These are phyloP conservation scores for Cenococcum geophilum DNA, from an alignment of 495 filamentous ascomycete species.

Conservation along the genomic window DNA sequence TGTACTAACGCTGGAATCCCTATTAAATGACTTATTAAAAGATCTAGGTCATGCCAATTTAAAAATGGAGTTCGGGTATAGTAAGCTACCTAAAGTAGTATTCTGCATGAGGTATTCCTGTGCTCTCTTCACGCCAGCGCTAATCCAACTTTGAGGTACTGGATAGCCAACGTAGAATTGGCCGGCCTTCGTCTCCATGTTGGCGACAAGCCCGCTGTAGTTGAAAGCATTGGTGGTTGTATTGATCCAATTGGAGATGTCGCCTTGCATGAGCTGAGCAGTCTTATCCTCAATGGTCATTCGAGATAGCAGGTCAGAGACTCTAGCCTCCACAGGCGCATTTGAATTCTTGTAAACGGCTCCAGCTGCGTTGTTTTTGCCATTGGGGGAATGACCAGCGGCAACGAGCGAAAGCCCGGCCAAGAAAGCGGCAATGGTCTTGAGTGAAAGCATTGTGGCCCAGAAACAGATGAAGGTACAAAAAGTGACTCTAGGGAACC, in stretches of 20 bases:
- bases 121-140: constrained; percentile 51
- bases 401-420: no score
- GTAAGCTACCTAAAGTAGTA: constrained; percentile 42
- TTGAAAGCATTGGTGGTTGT: constrained; percentile 54
- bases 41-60: neutral
- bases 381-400: neutral
- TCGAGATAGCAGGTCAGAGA: constrained; percentile 56
- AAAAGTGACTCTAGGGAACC: no score
- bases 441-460: no score
- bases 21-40: neutral
- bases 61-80: constrained; percentile 39
- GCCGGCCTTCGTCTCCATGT: constrained; percentile 56
- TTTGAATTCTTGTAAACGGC: constrained; percentile 54
- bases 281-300: constrained; percentile 70
- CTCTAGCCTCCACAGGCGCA: constrained; percentile 54
- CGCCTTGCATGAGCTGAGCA: constrained; percentile 54
- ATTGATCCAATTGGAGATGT: constrained; percentile 67
- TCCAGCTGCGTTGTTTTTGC: constrained; percentile 14
- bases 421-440: no score
- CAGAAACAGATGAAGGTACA: no score
- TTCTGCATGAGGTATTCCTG: constrained; percentile 61
- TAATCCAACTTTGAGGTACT: constrained; percentile 56
- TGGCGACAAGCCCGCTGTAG: constrained; percentile 55
- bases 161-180: constrained; percentile 66
- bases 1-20: constrained; percentile 55